Conservation (phyloP, 805 yeast species). For the Maudiozyma serrabonitensis region DNA sequence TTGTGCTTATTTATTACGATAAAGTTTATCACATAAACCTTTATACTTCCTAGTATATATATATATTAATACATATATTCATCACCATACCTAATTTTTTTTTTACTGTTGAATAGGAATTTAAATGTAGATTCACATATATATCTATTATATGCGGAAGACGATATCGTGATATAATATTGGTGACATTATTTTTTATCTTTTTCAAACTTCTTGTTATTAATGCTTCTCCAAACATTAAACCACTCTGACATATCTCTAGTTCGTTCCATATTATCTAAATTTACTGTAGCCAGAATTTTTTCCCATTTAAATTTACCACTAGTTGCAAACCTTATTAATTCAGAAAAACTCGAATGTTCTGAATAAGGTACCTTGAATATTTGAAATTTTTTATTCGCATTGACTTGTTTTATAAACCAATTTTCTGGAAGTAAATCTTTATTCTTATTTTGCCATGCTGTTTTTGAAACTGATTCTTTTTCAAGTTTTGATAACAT, state of each 20-base stretch:
- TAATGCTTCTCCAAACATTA: conserved; percentile 21
- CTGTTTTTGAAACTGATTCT: conserved; percentile 8
- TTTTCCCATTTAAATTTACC: conserved; percentile 34
- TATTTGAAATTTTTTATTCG: conserved; percentile 32
- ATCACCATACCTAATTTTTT: background rate
- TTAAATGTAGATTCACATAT: no score
- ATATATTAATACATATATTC: background rate
- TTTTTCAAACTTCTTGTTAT: background rate
- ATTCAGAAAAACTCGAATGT: conserved; percentile 82
- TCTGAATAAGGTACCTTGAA: conserved; percentile 83
- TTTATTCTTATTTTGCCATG: conserved; percentile 6
- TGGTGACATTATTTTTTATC: background rate
- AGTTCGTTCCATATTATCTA: conserved; percentile 21
- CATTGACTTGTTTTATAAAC: conserved; percentile 19
- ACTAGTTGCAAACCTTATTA: conserved; percentile 51
- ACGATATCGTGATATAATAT: no score
- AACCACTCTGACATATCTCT: conserved; percentile 31
- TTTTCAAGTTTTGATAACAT: conserved; percentile 10
- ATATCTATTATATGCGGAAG: no score
- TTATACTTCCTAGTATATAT: background rate
- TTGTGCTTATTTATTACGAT: background rate
- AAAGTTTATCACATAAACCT: background rate
- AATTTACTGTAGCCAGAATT: conserved; percentile 74
- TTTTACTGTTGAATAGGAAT: background rate
- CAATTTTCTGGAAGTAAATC: conserved; percentile 11